Base-by-base conservation (phyloP, 2,329 filamentous ascomycete species). In the Hypoxylon sp. region DNA sequence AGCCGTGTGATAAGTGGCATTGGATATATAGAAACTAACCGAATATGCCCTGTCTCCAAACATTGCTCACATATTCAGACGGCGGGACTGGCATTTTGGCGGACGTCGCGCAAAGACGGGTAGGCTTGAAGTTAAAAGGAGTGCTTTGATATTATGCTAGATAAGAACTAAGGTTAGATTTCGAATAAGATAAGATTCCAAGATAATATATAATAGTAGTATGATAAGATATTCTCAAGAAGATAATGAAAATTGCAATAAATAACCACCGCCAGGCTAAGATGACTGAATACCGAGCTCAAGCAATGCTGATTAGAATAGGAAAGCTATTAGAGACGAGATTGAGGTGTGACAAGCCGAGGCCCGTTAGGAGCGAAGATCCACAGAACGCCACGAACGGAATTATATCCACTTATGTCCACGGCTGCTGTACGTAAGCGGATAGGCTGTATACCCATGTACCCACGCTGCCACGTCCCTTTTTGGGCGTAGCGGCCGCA, bases 1-100 rank as follows among this genome's bases (percentile, higher is more conserved):
- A 71, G 69, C 25, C n/a, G 42, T 46, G 60, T 35, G 57, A 62
- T 25, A 27, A 25, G 46, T 27, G 48, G 2, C 22, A 14, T 13
- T 35, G 2, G 42, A 48, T 27, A 42, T 27, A n/a, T 37, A 13
- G 22, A 30, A 10, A 73, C 85, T 72, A 81, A 96, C 93, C 88
- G 79, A 98, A 97, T 71, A 98, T 91, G 71, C 91, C 93, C 81
- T 97, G 92, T 74, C 87, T 90, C 94, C 95, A 98, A 74, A 94
- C 89, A 66, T 90, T 86, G 80, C 93, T 97, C 73, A 98, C 79
- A 77, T 94, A 97, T 68, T 92, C 86, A 58, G 90, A 90, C 74
- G 90, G 90, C 6, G 91, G 87, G 56, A 94, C 80, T 33, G 91
- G 82, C 92, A 94, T 95, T 49, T 69, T 84, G 66, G n/a, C 42